Evolutionary conservation across 768 basidiomycete genomes (phyloP).

Genomic region (Lactarius evosmus): DNA sequence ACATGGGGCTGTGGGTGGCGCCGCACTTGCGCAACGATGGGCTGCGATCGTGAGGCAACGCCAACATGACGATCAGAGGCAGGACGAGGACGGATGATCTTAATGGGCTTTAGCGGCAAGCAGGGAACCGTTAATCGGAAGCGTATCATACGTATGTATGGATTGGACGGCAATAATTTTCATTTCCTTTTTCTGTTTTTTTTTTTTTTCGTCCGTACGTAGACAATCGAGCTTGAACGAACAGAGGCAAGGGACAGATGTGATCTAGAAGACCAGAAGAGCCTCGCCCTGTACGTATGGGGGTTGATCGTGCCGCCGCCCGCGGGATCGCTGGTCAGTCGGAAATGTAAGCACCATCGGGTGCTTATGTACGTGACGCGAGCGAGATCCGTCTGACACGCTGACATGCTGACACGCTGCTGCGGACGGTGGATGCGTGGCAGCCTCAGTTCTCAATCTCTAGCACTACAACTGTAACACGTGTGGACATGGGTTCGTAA

Average conservation of each 20-base stretch:
- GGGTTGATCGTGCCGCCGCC: neutral
- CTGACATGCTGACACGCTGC: neutral
- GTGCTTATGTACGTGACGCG: neutral
- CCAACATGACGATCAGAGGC: neutral
- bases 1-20: conserved; percentile 34
- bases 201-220: neutral
- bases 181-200: neutral
- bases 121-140: neutral
- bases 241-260: too few relatives aligned
- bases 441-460: conserved; percentile 9
- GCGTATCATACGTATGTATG: too few relatives aligned
- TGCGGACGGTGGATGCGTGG: conserved; percentile 7
- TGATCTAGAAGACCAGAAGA: too few relatives aligned
- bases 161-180: neutral
- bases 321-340: neutral
- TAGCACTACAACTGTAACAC: neutral
- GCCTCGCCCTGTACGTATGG: too few relatives aligned
- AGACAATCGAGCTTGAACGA: neutral
- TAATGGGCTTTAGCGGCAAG: neutral
- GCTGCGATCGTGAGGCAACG: conserved; percentile 21
- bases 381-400: neutral
- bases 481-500: neutral
- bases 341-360: neutral
- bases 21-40: conserved; percentile 40
- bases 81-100: conserved; percentile 5